Conservation (phyloP, 2,329 filamentous ascomycete genomes). For the Clonostachys rosea region DNA sequence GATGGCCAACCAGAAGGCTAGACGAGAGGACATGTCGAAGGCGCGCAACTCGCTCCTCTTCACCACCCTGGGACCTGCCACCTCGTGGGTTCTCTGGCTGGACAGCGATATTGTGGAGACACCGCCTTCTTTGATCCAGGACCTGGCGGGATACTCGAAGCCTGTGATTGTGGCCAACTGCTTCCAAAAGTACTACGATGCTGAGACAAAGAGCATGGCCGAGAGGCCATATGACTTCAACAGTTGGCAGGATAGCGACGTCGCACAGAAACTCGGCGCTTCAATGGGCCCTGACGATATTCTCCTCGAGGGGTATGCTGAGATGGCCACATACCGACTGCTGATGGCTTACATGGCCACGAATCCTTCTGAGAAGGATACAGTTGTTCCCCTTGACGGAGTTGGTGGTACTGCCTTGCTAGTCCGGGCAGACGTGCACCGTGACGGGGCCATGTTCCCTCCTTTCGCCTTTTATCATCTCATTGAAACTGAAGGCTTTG, state of each 20-base stretch:
- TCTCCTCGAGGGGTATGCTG: conserved; percentile 84
- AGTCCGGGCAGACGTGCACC: conserved; percentile 94
- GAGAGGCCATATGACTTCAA: conserved; percentile 95
- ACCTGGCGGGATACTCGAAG: conserved; percentile 82
- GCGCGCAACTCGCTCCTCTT: conserved; percentile 93
- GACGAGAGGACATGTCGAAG: conserved; percentile 85
- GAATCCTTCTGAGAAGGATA: conserved; percentile 48
- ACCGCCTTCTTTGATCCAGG: conserved; percentile 80
- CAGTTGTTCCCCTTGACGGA: conserved; percentile 77
- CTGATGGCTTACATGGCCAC: conserved; percentile 82
- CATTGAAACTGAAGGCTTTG: conserved; percentile 97
- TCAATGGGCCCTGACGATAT: conserved; percentile 91
- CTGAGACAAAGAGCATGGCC: conserved; percentile 62
- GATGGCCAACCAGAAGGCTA: conserved; percentile 80
- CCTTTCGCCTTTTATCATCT: conserved; percentile 94
- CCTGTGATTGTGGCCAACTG: conserved; percentile 94
- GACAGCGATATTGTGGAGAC: conserved; percentile 91
- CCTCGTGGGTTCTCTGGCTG: conserved; percentile 96
- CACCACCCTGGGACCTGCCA: conserved; percentile 85
- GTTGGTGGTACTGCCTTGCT: conserved; percentile 90
- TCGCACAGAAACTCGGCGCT: conserved; percentile 67
- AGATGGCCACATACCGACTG: conserved; percentile 87
- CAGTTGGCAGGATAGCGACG: conserved; percentile 89
- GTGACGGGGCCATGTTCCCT: conserved; percentile 98
- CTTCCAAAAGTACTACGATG: conserved; percentile 79